phyloP scores from a whole-genome alignment of 495 filamentous ascomycete species.

The Trichocladium uniseriatum region DNA sequence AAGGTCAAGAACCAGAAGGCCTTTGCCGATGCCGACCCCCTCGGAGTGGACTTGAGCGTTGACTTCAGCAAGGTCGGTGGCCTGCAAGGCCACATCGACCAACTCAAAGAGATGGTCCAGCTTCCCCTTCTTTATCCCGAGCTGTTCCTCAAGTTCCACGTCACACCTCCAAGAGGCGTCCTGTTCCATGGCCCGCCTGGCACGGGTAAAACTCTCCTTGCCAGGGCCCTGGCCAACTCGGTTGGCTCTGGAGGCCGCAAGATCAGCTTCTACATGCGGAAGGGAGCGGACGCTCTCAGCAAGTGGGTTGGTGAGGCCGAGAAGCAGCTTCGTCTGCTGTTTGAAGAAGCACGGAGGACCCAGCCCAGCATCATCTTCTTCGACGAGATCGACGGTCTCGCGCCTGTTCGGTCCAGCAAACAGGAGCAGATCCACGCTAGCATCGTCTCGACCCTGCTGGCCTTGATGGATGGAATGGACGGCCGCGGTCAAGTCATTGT shows the following conservation, averaged over 20 bases:
- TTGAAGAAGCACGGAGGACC: slow-evolving; percentile 89
- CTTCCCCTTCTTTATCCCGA: slow-evolving; percentile 91
- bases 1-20: slow-evolving; percentile 70
- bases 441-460: slow-evolving; percentile 89
- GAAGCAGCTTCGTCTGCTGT: slow-evolving; percentile 81
- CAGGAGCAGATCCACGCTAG: slow-evolving; percentile 98
- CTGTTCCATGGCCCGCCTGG: slow-evolving; percentile 95
- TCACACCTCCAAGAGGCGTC: slow-evolving; percentile 88
- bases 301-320: slow-evolving; percentile 99
- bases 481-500: slow-evolving; percentile 96
- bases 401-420: slow-evolving; percentile 91
- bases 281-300: slow-evolving; percentile 90
- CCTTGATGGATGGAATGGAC: slow-evolving; percentile 99
- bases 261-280: slow-evolving; percentile 98
- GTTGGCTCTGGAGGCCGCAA: slow-evolving; percentile 71
- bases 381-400: slow-evolving; percentile 95
- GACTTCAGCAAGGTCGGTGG: slow-evolving; percentile 91
- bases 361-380: slow-evolving; percentile 99
- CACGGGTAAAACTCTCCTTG: slow-evolving; percentile 93
- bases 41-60: slow-evolving; percentile 84
- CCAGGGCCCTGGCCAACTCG: slow-evolving; percentile 78
- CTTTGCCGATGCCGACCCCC: slow-evolving; percentile 84
- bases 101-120: slow-evolving; percentile 96
- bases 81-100: slow-evolving; percentile 81
- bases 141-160: slow-evolving; percentile 82